These are phyloP conservation scores for Hyphopichia khmerensis DNA, from an alignment of 1,139 yeast genomes.

Conservation along the genomic window DNA sequence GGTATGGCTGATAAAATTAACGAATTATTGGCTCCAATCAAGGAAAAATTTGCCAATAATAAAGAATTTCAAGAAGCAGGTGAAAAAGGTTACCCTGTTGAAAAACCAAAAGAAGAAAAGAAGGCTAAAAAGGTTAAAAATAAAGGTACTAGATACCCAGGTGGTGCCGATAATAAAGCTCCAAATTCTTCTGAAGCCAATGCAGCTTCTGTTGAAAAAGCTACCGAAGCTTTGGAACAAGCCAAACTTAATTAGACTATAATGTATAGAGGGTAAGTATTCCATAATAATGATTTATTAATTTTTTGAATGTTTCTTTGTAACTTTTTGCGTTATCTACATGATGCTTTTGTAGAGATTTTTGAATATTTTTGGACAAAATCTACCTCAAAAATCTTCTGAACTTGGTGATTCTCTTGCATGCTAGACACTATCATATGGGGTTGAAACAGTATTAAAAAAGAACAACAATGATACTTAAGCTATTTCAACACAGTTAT, in stretches of 20 bases:
- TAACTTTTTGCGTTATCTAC: no score
- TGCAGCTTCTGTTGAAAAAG: constrained; percentile 12
- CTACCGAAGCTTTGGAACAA: constrained; percentile 9
- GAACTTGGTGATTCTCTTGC: no score
- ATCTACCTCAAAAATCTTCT: no score
- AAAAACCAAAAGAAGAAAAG: constrained; percentile 59
- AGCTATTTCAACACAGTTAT: no score
- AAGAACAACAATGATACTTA: no score
- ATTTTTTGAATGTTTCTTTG: no score
- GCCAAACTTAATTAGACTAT: constrained; percentile 1
- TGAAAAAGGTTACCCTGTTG: constrained; percentile 82
- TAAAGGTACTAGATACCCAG: constrained; percentile 86
- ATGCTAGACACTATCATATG: no score
- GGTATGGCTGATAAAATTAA: constrained; percentile 89
- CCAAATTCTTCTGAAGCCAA: not conserved
- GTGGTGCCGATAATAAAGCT: constrained; percentile 46
- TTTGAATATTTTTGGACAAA: no score
- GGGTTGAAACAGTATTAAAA: no score
- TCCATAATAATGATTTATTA: not conserved
- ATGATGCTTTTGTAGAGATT: no score
- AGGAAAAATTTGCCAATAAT: constrained; percentile 60
- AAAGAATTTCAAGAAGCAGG: constrained; percentile 76
- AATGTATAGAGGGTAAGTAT: not conserved
- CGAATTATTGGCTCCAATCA: constrained; percentile 78
- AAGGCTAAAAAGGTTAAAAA: constrained; percentile 73